Base-by-base conservation (phyloP, 345 rosid species). In the Linum tenue region DNA sequence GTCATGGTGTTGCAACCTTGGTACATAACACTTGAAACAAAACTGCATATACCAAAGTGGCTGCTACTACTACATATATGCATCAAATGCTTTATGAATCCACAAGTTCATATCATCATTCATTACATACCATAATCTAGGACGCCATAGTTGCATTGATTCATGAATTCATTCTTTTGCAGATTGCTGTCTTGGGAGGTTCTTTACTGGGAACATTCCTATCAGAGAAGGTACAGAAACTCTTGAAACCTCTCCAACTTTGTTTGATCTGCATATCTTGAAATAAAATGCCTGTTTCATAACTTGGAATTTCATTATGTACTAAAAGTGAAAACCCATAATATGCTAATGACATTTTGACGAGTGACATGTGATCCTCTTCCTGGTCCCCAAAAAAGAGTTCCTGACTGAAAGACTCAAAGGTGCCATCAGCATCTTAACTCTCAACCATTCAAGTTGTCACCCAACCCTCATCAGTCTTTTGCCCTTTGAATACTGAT, bases 151-250 rank as follows among this genome's bases (percentile, higher is more conserved):
- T 51, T 40, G 67, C 38, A 44, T 60, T 44, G 39, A 12, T 60
- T 37, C 58, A 31, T 43, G 14, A 31, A 5, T 41, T 69, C 16
- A 39, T 53, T 56, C 5, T 37, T 53, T 55, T 60, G 36, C 79
- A 92, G 96, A 82, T 90, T 69, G 98, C 96, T 35, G 98, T 90
- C 17, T 65, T 92, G 39, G 98, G 98, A 76, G 98, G 98, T 68
- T 90, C 98, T 56, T 82, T 86, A 67, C 89, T 90, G 1, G 97
- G 98, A 64, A 79, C 91, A 65, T 82, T 92, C 89, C 80, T 92
- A 75, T 90, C 97, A 39, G 97, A 92, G 79, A 92, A 89, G 98
- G 97, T 88, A 86, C 17, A 16, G 37, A 42, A 62, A 58, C 67
- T 60, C 38, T 64, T 41, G 8, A 12, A 3, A 64, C 40, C 55